Evolutionary conservation across 257 asterid species (phyloP), one percentile per base, ranked within the genome.

Genomic region (Fraxinus americana): DNA sequence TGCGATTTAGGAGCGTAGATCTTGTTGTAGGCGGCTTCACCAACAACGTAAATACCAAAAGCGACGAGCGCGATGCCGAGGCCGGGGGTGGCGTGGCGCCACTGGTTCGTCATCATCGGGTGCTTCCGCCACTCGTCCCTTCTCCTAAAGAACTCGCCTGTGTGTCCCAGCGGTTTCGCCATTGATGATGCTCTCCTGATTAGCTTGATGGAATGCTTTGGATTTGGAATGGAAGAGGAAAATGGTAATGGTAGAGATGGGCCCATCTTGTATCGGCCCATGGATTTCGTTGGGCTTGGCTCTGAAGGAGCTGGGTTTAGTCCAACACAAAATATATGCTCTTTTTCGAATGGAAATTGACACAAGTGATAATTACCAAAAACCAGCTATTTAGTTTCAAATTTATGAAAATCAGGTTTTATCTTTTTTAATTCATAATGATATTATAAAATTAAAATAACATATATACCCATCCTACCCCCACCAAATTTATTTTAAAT

Each of bases 121-220:
- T 95, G 98, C 90, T 91, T 91, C 84, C 99, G 84, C 98, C 98
- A 93, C 85, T 78, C 97, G 63, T 95, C 99, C 43, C 98, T 91
- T 57, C 98, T 87, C 88, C 88, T 88, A 91, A 93, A 95, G 70
- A 95, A 95, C 85, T 93, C 99, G 43, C 98, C 99, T 8, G 99
- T 95, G 48, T 92, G 43, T 72, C 99, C 99, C 80, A 91, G 83
- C 39, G 83, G 81, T 83, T 85, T 87, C 79, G 88, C 90, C 93
- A 89, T 87, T 73, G 77, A 81, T 57, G 83, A 32, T 75, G 54
- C 6, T 54, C 73, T 21, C 19, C 29, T 59, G 21, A 13, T 8
- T 25, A 2, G 75, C 21, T 41, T 23, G 75, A 36, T 57, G 70
- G 48, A 66, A 57, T 57, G 6, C 0, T 8, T 45, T 39, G 77